A percentile compares a stretch with the other conserved stretches of the same genome.
Evolutionary conservation across 2,329 filamentous ascomycete species (phyloP).

Genomic region (Sporothrix inflata): DNA sequence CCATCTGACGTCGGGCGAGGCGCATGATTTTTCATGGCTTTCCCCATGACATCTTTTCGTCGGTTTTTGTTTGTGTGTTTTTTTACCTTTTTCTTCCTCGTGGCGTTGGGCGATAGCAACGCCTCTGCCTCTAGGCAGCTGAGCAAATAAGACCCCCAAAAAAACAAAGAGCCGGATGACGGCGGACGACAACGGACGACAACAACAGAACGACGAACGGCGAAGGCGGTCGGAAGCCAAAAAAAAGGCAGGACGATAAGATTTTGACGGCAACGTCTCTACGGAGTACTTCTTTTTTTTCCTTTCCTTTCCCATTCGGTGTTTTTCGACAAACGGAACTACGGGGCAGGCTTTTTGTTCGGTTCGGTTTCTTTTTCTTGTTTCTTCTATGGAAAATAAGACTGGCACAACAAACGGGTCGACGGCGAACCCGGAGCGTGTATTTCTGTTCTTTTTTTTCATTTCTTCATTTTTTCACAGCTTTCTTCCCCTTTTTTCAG

Average conservation of each 20-base stretch:
- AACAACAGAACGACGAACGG: neutral
- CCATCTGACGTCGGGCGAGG: conserved; percentile 10
- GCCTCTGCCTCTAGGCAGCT: neutral
- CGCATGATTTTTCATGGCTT: too few relatives aligned
- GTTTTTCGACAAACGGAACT: neutral
- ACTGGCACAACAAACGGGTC: neutral
- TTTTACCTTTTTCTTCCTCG: too few relatives aligned
- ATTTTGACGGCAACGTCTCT: conserved; percentile 3
- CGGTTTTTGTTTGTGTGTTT: neutral
- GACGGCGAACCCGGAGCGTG: neutral
- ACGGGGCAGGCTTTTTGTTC: neutral
- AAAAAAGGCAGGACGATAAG: neutral
- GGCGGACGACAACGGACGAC: neutral
- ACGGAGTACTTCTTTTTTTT: neutral
- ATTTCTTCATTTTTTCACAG: neutral
- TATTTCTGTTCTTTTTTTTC: neutral
- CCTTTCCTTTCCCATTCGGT: neutral
- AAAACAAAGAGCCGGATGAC: neutral
- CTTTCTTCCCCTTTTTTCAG: neutral
- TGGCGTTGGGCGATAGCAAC: neutral
- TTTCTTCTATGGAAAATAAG: neutral
- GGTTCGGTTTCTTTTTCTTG: neutral
- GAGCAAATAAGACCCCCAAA: neutral
- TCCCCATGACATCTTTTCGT: too few relatives aligned
- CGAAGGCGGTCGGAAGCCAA: too few relatives aligned